These are phyloP conservation scores for Salvia splendens DNA, from an alignment of 257 asterid genomes.

Conservation along the genomic window DNA sequence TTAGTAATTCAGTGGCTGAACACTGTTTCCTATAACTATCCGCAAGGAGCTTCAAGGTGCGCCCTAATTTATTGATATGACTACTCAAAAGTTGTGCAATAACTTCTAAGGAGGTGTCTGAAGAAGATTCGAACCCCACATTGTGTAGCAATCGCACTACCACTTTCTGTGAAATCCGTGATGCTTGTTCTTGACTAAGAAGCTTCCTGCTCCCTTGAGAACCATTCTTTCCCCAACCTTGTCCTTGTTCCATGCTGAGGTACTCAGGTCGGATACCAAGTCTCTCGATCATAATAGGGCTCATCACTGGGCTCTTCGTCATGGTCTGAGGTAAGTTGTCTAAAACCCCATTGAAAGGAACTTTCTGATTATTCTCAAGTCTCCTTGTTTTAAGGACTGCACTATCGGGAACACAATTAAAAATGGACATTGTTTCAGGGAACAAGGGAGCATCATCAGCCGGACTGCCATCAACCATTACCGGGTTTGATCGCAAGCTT, in stretches of 20 bases:
- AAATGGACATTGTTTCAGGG: conserved; percentile 84
- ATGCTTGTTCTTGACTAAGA: conserved; percentile 80
- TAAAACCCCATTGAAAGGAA: conserved; percentile 82
- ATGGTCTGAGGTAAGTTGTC: conserved; percentile 77
- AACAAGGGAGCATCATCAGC: conserved; percentile 66
- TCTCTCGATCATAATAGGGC: conserved; percentile 96
- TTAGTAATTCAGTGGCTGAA: conserved; percentile 78
- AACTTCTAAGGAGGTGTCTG: conserved; percentile 70
- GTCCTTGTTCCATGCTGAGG: conserved; percentile 84
- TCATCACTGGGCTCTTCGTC: conserved; percentile 63
- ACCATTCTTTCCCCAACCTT: conserved; percentile 63
- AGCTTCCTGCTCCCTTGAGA: conserved; percentile 56
- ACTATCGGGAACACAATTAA: conserved; percentile 89
- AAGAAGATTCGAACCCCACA: conserved; percentile 81
- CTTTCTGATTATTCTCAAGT: conserved; percentile 47
- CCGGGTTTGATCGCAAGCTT: conserved; percentile 44
- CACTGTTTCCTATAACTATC: conserved; percentile 92
- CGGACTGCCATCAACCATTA: conserved; percentile 42
- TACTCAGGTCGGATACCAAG: conserved; percentile 90
- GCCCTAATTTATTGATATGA: conserved; percentile 77
- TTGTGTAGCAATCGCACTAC: conserved; percentile 68
- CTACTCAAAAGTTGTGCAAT: conserved; percentile 72
- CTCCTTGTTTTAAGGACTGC: conserved; percentile 53
- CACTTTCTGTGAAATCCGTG: conserved; percentile 69
- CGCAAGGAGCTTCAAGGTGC: conserved; percentile 69